phyloP scores from a whole-genome alignment of 169 alveolate species.

The Cryptosporidium tyzzeri region DNA sequence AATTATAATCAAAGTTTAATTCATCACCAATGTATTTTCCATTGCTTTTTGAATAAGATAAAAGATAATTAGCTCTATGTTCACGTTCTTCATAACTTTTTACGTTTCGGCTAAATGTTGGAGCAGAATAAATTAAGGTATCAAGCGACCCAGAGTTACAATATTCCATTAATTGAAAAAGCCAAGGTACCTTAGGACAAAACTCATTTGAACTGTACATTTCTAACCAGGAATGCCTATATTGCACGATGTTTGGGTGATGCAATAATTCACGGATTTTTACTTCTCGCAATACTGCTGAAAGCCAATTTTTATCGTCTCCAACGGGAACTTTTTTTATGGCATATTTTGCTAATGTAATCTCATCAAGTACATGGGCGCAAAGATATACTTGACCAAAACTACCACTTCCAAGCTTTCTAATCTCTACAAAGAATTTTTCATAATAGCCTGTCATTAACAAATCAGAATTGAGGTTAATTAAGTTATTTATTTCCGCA shows the following conservation, averaged over 20 bases:
- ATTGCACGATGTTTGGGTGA: conserved; percentile 85
- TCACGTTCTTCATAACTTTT: not conserved
- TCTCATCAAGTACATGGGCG: conserved; percentile 83
- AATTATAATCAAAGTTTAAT: not conserved
- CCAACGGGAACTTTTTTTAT: conserved; percentile 88
- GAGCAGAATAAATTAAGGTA: not conserved
- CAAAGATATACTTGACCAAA: conserved; percentile 86
- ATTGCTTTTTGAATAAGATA: not conserved
- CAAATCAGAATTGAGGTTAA: conserved; percentile 77
- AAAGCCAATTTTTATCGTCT: conserved; percentile 83
- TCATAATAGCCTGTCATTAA: conserved; percentile 86
- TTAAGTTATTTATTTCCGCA: conserved; percentile 6
- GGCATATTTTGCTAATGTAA: conserved; percentile 84
- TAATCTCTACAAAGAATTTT: conserved; percentile 82
- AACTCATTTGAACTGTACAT: conserved; percentile 84
- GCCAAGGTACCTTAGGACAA: conserved; percentile 88
- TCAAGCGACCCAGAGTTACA: conserved; percentile 84
- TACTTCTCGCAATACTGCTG: conserved; percentile 83
- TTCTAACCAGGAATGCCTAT: conserved; percentile 87
- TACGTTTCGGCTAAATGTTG: not conserved
- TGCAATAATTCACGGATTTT: conserved; percentile 84
- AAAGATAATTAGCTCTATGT: not conserved
- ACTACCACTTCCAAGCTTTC: conserved; percentile 85
- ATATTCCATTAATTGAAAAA: conserved; percentile 87
- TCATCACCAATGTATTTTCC: not conserved